Conservation (phyloP, 257 asterid genomes). For the Prunella vulgaris region DNA sequence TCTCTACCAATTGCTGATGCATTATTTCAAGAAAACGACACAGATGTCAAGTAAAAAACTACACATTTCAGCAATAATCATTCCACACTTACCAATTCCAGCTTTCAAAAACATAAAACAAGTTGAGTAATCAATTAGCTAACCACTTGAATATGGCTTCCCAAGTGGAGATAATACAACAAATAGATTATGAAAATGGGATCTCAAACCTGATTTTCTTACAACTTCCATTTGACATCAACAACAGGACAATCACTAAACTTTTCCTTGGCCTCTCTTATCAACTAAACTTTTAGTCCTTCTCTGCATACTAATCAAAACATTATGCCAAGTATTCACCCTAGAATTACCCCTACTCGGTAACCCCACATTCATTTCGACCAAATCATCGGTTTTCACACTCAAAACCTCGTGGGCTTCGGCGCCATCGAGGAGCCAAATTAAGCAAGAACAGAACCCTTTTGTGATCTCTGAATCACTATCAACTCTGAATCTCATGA, state of each 20-base stretch:
- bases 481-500: conserved; percentile 47
- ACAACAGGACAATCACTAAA: not conserved
- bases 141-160: not conserved
- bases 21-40: not conserved
- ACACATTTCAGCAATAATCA: not conserved
- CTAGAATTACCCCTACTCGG: conserved; percentile 57
- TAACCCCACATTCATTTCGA: conserved; percentile 60
- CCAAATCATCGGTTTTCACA: conserved; percentile 56
- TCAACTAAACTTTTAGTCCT: conserved; percentile 50
- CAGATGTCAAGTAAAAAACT: not conserved
- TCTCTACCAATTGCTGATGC: not conserved
- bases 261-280: conserved; percentile 18
- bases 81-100: not conserved
- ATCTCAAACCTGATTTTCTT: not conserved
- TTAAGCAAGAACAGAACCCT: conserved; percentile 74
- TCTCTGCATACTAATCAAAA: conserved; percentile 64
- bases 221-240: too few relatives aligned
- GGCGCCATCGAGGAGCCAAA: conserved; percentile 74
- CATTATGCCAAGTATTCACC: conserved; percentile 84
- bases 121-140: not conserved
- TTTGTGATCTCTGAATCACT: conserved; percentile 83
- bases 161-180: not conserved
- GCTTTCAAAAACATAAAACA: not conserved
- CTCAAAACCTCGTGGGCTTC: conserved; percentile 53
- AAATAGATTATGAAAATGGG: not conserved